Conservation (phyloP, 139 green algal species). For the Chlamydomonas applanata region DNA sequence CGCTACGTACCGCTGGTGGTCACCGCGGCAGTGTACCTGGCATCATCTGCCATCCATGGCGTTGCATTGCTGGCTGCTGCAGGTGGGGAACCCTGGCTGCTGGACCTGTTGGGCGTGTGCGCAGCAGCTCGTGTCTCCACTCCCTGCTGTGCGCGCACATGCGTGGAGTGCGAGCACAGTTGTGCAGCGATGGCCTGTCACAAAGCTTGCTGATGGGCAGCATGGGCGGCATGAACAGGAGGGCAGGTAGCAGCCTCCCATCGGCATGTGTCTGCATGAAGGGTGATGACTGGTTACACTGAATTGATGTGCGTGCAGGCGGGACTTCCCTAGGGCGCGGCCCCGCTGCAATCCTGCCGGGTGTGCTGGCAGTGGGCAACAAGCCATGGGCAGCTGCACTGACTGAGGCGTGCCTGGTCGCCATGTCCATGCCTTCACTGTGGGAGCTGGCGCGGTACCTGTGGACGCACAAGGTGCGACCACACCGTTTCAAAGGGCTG, state of each 20-base stretch:
- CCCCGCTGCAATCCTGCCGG: not conserved
- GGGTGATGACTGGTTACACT: no score
- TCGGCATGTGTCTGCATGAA: no score
- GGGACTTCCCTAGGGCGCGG: not conserved
- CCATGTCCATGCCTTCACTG: constrained; percentile 50
- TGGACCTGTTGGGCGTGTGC: no score
- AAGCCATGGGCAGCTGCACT: not conserved
- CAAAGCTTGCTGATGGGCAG: no score
- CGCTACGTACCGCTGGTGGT: constrained; percentile 70
- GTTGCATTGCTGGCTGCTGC: not conserved
- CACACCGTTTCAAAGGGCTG: not conserved
- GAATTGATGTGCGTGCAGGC: no score
- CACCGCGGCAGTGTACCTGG: constrained; percentile 42
- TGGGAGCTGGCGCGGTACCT: constrained; percentile 52
- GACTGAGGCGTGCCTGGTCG: constrained; percentile 16
- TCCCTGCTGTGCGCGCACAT: not conserved
- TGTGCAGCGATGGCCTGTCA: no score
- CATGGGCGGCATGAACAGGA: no score
- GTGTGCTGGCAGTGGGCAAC: not conserved
- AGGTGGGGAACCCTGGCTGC: not conserved
- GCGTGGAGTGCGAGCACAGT: no score
- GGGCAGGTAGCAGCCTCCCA: no score
- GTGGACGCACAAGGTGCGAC: constrained; percentile 48
- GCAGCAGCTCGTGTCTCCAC: not conserved
- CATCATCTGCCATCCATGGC: not conserved